Evolutionary conservation across 352 stramenopile genomes (phyloP).

Genomic region (Blastocystis sp.): DNA sequence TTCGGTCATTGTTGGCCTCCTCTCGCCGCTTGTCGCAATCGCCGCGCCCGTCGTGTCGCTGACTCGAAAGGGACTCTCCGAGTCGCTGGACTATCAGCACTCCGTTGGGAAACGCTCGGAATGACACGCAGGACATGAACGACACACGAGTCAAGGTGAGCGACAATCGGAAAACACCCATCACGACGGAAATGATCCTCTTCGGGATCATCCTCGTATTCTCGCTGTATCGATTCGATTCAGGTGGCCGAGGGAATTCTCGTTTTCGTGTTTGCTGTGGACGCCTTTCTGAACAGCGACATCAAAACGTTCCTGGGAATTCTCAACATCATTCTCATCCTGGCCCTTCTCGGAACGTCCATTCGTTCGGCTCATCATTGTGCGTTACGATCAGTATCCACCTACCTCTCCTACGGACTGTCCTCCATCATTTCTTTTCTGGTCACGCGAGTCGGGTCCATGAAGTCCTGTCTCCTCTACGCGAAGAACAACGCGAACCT

Average conservation of each 20-base stretch:
- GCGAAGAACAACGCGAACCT: constrained; percentile 12
- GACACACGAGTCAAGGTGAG: constrained; percentile 12
- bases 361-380: background rate
- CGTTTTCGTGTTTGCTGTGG: constrained; percentile 24
- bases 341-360: background rate
- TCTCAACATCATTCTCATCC: constrained; percentile 40
- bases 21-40: constrained; percentile 6
- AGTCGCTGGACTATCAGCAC: constrained; percentile 27
- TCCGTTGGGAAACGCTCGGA: background rate
- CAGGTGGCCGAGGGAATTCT: background rate
- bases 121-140: background rate
- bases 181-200: constrained; percentile 42
- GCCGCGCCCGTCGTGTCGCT: background rate
- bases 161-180: constrained; percentile 48
- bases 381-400: background rate
- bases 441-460: background rate
- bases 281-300: constrained; percentile 35
- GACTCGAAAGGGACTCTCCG: background rate
- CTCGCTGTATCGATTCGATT: background rate
- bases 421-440: background rate
- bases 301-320: background rate
- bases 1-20: background rate
- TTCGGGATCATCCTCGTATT: constrained; percentile 14
- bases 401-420: constrained; percentile 1
- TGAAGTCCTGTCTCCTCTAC: background rate